These are phyloP conservation scores for Geotrichum macrosporum DNA, from an alignment of 1,139 yeast genomes.

Conservation along the genomic window DNA sequence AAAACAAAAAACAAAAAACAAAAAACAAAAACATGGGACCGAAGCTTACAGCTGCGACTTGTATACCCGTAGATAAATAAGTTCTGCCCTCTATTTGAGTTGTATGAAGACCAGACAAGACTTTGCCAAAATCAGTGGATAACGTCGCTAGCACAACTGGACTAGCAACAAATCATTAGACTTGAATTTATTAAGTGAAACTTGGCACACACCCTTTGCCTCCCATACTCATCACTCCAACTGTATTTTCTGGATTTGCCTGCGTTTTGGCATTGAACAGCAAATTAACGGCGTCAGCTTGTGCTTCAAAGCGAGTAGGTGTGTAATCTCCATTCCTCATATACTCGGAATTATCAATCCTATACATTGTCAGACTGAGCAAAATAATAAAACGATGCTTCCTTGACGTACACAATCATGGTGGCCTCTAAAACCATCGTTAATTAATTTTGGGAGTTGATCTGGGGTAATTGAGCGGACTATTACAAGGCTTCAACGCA, in stretches of 20 bases:
- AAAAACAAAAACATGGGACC: background rate
- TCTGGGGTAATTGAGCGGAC: background rate
- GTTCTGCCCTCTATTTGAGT: conserved; percentile 66
- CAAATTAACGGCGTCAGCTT: conserved; percentile 84
- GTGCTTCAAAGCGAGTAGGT: conserved; percentile 88
- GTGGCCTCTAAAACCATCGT: conserved; percentile 92
- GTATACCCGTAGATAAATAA: conserved; percentile 79
- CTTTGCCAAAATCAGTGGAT: conserved; percentile 82
- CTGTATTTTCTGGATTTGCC: conserved; percentile 90
- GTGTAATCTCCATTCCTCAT: conserved; percentile 94
- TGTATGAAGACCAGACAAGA: conserved; percentile 82
- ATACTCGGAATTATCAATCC: conserved; percentile 89
- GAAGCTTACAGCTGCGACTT: conserved; percentile 69
- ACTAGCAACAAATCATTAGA: conserved; percentile 28
- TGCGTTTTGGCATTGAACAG: conserved; percentile 82
- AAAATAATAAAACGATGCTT: background rate
- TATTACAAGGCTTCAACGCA: background rate
- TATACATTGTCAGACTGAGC: conserved; percentile 18
- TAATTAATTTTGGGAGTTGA: conserved; percentile 1
- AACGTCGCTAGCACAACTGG: conserved; percentile 85
- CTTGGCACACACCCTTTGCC: conserved; percentile 58
- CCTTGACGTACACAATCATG: conserved; percentile 60
- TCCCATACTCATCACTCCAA: conserved; percentile 83
- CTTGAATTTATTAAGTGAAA: too few relatives aligned
- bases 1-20: too few relatives aligned